These are phyloP conservation scores for Leptographium radiaticola DNA, from an alignment of 2,329 filamentous ascomycete species.

Conservation along the genomic window DNA sequence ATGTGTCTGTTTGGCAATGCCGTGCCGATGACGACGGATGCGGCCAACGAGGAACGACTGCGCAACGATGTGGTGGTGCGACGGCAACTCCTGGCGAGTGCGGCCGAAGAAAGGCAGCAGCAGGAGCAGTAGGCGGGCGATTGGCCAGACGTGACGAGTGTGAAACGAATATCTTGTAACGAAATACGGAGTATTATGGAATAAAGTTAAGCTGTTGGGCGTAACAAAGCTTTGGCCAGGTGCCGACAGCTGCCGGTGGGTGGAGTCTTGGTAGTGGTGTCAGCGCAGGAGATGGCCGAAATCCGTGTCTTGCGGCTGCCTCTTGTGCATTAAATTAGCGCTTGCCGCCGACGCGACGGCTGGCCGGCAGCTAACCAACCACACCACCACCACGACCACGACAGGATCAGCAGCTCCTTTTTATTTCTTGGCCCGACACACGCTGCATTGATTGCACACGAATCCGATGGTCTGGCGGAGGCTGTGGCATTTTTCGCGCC, in stretches of 20 bases:
- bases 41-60: neutral
- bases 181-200: too few relatives aligned
- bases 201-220: too few relatives aligned
- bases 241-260: too few relatives aligned
- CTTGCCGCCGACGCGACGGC: neutral
- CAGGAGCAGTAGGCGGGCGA: too few relatives aligned
- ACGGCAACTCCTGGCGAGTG: slow-evolving; percentile 31
- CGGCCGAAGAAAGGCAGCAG: slow-evolving; percentile 24
- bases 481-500: neutral
- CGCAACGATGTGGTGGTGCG: slow-evolving; percentile 10
- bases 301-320: neutral
- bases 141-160: too few relatives aligned
- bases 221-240: too few relatives aligned
- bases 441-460: neutral
- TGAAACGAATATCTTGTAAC: too few relatives aligned
- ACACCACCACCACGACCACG: neutral
- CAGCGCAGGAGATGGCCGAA: neutral
- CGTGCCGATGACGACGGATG: neutral
- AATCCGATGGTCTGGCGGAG: neutral
- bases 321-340: neutral
- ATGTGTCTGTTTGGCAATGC: slow-evolving; percentile 64
- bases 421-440: neutral
- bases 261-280: too few relatives aligned
- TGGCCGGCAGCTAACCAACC: neutral
- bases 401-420: too few relatives aligned